A percentile compares a stretch with the other conserved stretches of the same genome.
These are phyloP conservation scores for Leccinum rimulosum DNA, from an alignment of 768 basidiomycete species.

Conservation along the genomic window DNA sequence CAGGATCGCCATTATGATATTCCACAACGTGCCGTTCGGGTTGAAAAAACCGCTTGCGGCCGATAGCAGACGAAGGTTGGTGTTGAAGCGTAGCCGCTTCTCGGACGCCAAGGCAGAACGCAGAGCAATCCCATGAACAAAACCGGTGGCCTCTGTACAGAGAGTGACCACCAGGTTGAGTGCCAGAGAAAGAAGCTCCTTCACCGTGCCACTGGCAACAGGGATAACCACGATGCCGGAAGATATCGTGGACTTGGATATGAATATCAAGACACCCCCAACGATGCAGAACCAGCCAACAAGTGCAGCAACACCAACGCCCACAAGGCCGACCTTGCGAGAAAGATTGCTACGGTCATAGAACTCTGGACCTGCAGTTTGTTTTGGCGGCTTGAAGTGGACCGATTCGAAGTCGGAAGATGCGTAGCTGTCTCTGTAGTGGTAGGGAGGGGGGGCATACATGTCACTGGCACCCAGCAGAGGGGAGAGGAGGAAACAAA, in stretches of 20 bases:
- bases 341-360: conserved; percentile 27
- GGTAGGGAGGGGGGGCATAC: neutral
- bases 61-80: conserved; percentile 29
- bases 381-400: conserved; percentile 16
- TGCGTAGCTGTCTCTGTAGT: conserved; percentile 9
- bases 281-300: conserved; percentile 26
- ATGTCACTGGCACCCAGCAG: conserved; percentile 9
- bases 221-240: conserved; percentile 23
- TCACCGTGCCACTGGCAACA: conserved; percentile 9
- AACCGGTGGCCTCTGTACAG: conserved; percentile 31
- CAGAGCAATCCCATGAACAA: conserved; percentile 27
- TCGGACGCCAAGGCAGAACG: conserved; percentile 29
- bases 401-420: conserved; percentile 22
- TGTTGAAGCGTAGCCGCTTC: conserved; percentile 24
- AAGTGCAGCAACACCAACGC: conserved; percentile 21
- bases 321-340: conserved; percentile 24
- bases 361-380: conserved; percentile 25
- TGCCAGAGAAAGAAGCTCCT: conserved; percentile 19
- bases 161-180: conserved; percentile 27
- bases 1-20: conserved; percentile 24
- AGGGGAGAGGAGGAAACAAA: neutral
- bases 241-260: conserved; percentile 23
- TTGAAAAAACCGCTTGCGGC: conserved; percentile 18
- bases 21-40: conserved; percentile 25
- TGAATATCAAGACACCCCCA: conserved; percentile 22